Percentiles rank a stretch among this genome's conserved stretches.
Conservation (phyloP, 306 rosid genomes). For the Cicer arietinum region DNA sequence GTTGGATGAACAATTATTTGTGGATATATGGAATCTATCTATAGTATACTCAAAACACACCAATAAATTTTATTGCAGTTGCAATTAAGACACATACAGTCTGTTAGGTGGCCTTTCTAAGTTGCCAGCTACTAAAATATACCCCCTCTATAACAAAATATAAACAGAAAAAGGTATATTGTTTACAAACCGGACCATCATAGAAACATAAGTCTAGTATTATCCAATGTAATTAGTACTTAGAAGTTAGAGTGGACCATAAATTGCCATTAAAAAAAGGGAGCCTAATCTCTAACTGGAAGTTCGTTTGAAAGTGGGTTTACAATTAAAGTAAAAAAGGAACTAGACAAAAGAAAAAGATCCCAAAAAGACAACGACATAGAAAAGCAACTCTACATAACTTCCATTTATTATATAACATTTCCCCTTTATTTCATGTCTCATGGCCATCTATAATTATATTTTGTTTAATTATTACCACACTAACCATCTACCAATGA, state of each 20-base stretch:
- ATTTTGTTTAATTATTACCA: slow-evolving; percentile 3
- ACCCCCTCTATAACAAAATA: slow-evolving; percentile 16
- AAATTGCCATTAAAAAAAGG: slow-evolving; percentile 5
- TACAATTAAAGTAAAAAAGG: neutral
- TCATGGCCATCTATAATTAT: neutral
- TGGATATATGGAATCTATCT: slow-evolving; percentile 28
- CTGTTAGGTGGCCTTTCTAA: slow-evolving; percentile 35
- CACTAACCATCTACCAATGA: slow-evolving; percentile 4
- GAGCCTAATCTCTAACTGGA: slow-evolving; percentile 16
- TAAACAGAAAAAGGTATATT: neutral
- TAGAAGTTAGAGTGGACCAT: slow-evolving; percentile 37
- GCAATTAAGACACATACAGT: slow-evolving; percentile 11
- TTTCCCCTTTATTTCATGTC: slow-evolving; percentile 1
- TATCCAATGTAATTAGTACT: neutral
- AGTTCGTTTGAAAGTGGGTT: slow-evolving; percentile 28
- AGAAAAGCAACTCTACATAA: slow-evolving; percentile 10
- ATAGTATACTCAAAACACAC: slow-evolving; percentile 18
- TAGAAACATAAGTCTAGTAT: slow-evolving; percentile 16
- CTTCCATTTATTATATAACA: slow-evolving; percentile 2
- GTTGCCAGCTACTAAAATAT: slow-evolving; percentile 26
- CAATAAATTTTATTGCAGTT: slow-evolving; percentile 26
- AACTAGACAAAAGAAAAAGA: slow-evolving; percentile 28
- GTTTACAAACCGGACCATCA: slow-evolving; percentile 4
- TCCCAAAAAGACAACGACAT: slow-evolving; percentile 39
- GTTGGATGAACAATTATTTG: slow-evolving; percentile 18